Evolutionary conservation across 2,329 filamentous ascomycete genomes (phyloP).

Genomic region (Cladophialophora exuberans): DNA sequence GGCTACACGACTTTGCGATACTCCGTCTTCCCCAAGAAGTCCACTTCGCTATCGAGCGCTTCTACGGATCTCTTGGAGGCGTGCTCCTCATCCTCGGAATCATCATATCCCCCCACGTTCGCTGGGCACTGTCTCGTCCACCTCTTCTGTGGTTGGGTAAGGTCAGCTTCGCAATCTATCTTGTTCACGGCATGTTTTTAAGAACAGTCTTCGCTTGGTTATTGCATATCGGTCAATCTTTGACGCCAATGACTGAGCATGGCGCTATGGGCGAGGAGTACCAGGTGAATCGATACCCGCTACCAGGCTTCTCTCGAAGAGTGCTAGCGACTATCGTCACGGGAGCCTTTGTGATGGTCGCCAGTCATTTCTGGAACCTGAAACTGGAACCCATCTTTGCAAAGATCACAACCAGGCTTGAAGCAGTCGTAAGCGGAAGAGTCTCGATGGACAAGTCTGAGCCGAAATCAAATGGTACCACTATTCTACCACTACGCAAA

Average conservation of each 20-base stretch:
- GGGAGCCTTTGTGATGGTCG: slow-evolving; percentile 65
- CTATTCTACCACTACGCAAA: slow-evolving; percentile 22
- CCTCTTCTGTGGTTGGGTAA: slow-evolving; percentile 65
- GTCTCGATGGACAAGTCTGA: not conserved
- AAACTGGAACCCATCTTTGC: slow-evolving; percentile 58
- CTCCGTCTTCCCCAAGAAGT: slow-evolving; percentile 46
- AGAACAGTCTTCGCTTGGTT: slow-evolving; percentile 64
- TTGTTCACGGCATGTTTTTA: slow-evolving; percentile 65
- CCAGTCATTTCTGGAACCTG: slow-evolving; percentile 60
- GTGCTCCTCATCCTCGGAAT: slow-evolving; percentile 55
- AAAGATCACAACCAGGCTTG: slow-evolving; percentile 34
- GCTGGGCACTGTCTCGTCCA: slow-evolving; percentile 57
- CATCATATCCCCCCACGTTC: slow-evolving; percentile 56
- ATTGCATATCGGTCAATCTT: slow-evolving; percentile 52
- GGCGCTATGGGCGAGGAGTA: slow-evolving; percentile 2
- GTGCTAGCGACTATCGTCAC: slow-evolving; percentile 60
- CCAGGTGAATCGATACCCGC: slow-evolving; percentile 19
- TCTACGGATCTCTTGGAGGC: slow-evolving; percentile 55
- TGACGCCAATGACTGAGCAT: slow-evolving; percentile 32
- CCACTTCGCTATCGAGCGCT: slow-evolving; percentile 53
- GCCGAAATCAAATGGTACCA: slow-evolving; percentile 9
- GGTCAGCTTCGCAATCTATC: slow-evolving; percentile 67
- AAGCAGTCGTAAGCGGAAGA: slow-evolving; percentile 27
- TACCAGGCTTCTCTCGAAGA: slow-evolving; percentile 20
- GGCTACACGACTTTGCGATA: slow-evolving; percentile 18